Evolutionary conservation across 495 filamentous ascomycete species (phyloP).

Genomic region (Wilcoxina mikolae): DNA sequence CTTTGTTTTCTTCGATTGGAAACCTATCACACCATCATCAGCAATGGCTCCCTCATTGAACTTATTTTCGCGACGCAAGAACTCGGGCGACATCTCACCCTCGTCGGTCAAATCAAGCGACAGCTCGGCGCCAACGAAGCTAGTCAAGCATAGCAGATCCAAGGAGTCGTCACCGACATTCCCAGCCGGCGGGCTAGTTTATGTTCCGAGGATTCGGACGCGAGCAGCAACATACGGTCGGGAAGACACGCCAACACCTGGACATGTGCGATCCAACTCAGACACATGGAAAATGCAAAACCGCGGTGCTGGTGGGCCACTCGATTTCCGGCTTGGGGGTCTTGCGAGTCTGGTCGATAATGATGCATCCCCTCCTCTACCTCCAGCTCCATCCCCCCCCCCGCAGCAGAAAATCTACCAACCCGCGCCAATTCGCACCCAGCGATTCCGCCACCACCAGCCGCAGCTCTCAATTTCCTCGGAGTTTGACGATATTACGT

Average conservation of each 20-base stretch:
- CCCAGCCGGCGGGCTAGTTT: background rate
- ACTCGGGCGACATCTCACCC: constrained; percentile 14
- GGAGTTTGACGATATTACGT: background rate
- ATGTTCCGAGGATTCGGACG: background rate
- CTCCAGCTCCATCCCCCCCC: no score
- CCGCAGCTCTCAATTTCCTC: background rate
- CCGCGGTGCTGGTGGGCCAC: no score
- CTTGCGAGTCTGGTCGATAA: no score
- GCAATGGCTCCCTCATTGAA: constrained; percentile 19
- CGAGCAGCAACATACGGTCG: background rate
- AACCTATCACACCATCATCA: background rate
- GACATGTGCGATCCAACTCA: no score
- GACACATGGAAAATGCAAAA: no score
- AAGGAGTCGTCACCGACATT: background rate
- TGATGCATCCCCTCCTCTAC: no score
- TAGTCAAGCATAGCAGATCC: background rate
- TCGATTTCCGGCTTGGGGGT: no score
- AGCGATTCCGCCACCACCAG: constrained; percentile 1
- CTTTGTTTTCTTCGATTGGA: background rate
- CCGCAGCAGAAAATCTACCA: constrained; percentile 2
- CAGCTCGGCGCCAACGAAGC: background rate
- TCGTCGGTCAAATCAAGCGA: background rate
- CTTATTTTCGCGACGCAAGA: constrained; percentile 24
- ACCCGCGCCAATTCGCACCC: background rate
- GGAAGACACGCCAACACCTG: no score